These are phyloP conservation scores for Pseudogymnoascus sp. DNA, from an alignment of 2,329 filamentous ascomycete species.

Conservation along the genomic window DNA sequence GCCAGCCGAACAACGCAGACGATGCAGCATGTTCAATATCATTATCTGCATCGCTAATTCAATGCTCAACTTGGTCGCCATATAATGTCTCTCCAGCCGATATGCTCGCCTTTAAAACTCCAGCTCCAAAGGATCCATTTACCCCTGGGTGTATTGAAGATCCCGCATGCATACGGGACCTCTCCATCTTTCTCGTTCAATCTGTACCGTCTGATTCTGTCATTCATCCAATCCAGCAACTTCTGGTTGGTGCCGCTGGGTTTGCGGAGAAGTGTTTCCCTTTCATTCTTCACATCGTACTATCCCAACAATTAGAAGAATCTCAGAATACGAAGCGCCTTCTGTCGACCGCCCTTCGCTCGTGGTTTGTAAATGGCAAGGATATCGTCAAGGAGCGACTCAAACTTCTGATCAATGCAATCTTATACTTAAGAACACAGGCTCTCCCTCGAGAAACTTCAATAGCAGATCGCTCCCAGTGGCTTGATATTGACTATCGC, in stretches of 20 bases:
- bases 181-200: conserved; percentile 53
- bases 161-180: conserved; percentile 49
- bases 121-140: conserved; percentile 14
- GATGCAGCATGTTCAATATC: conserved; percentile 10
- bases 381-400: conserved; percentile 49
- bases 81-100: conserved; percentile 51
- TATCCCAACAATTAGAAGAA: conserved; percentile 58
- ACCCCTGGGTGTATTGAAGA: conserved; percentile 32
- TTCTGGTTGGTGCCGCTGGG: conserved; percentile 55
- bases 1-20: conserved; percentile 6
- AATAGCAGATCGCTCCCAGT: conserved; percentile 67
- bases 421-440: conserved; percentile 85
- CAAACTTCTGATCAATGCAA: conserved; percentile 63
- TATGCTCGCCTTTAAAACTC: not conserved
- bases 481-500: conserved; percentile 77
- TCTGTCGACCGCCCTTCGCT: conserved; percentile 57
- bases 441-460: conserved; percentile 65
- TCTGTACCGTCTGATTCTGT: conserved; percentile 56
- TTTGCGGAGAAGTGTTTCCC: conserved; percentile 71
- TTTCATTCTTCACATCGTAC: conserved; percentile 73
- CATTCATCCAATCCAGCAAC: conserved; percentile 56
- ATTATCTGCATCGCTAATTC: conserved; percentile 42
- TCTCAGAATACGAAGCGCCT: conserved; percentile 49
- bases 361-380: conserved; percentile 49
- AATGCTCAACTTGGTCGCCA: conserved; percentile 47